These are phyloP conservation scores for Aotearoamyces nothofagi DNA, from an alignment of 2,329 filamentous ascomycete species.

Conservation along the genomic window DNA sequence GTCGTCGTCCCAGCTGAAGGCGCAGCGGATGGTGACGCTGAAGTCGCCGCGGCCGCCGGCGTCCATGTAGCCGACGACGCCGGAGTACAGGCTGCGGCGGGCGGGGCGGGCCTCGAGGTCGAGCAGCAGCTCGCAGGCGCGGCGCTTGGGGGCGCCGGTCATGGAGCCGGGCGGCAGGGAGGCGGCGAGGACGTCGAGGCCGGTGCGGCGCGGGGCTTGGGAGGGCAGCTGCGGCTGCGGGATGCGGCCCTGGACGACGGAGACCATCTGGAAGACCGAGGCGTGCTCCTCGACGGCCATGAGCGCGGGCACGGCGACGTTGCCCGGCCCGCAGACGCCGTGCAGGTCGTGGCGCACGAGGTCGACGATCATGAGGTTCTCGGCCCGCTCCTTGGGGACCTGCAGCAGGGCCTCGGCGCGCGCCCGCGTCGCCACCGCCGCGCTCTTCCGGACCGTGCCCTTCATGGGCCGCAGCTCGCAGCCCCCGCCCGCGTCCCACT, in stretches of 20 bases:
- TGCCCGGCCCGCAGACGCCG: slow-evolving; percentile 61
- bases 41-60: slow-evolving; percentile 76
- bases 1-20: slow-evolving; percentile 59
- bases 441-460: slow-evolving; percentile 75
- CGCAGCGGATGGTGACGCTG: slow-evolving; percentile 77
- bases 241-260: slow-evolving; percentile 59
- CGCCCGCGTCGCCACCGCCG: slow-evolving; percentile 46
- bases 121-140: slow-evolving; percentile 71
- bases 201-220: slow-evolving; percentile 30
- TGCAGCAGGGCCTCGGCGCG: slow-evolving; percentile 60
- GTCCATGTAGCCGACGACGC: slow-evolving; percentile 82
- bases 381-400: slow-evolving; percentile 78
- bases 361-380: slow-evolving; percentile 97
- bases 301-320: slow-evolving; percentile 60
- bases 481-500: slow-evolving; percentile 41
- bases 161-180: slow-evolving; percentile 84
- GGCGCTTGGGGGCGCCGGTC: slow-evolving; percentile 92
- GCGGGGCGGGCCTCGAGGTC: slow-evolving; percentile 47
- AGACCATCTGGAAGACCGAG: slow-evolving; percentile 83
- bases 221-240: slow-evolving; percentile 2
- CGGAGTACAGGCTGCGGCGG: slow-evolving; percentile 63
- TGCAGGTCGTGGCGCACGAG: slow-evolving; percentile 89
- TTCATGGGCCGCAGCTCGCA: slow-evolving; percentile 90
- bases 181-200: slow-evolving; percentile 60
- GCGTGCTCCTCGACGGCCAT: slow-evolving; percentile 85